Conservation (phyloP, 202 grass and related monocot genomes). For the Tripidium arundinaceum region DNA sequence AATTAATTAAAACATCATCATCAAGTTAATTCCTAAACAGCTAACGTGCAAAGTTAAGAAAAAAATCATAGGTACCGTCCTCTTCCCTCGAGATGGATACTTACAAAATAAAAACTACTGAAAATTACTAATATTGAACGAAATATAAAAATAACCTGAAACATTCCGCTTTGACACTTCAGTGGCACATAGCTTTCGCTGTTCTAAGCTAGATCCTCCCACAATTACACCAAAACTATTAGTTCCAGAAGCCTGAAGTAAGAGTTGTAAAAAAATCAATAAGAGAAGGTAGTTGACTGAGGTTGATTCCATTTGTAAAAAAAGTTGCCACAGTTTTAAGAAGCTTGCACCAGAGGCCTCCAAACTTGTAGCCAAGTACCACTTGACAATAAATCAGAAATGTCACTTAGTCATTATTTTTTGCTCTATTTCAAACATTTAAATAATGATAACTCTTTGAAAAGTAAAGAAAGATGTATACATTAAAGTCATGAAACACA, state of each 20-base stretch:
- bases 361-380: background rate
- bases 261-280: background rate
- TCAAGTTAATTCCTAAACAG: background rate
- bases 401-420: background rate
- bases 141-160: constrained; percentile 57
- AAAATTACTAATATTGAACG: constrained; percentile 8
- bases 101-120: background rate
- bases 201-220: constrained; percentile 69
- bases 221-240: constrained; percentile 77
- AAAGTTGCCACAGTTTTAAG: background rate
- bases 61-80: background rate
- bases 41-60: background rate
- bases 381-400: background rate
- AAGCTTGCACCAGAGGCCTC: background rate
- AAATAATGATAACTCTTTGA: background rate
- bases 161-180: constrained; percentile 81
- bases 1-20: background rate
- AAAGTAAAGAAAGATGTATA: background rate
- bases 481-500: background rate
- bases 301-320: background rate
- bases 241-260: constrained; percentile 63
- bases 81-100: background rate
- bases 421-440: background rate
- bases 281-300: background rate
- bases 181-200: constrained; percentile 69